These are phyloP conservation scores for Daedaleopsis sinensis DNA, from an alignment of 768 basidiomycete genomes.

Conservation along the genomic window DNA sequence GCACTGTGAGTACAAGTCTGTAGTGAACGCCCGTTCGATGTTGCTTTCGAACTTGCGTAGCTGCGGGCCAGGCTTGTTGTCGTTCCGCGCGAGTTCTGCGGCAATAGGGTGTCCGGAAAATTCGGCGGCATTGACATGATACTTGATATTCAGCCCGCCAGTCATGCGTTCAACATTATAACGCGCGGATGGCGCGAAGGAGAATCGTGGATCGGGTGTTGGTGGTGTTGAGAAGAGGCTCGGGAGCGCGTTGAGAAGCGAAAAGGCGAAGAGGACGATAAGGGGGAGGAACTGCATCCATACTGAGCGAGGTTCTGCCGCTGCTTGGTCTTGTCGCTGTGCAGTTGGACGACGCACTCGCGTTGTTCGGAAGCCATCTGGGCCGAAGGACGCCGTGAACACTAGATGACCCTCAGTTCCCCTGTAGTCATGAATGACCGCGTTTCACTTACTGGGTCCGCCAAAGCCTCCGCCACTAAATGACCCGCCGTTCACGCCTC, in stretches of 20 bases:
- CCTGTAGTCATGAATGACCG: too few species aligned
- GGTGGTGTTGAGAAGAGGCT: constrained; percentile 67
- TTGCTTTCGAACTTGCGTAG: constrained; percentile 71
- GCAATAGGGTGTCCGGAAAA: constrained; percentile 82
- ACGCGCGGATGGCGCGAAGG: constrained; percentile 62
- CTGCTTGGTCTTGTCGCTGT: constrained; percentile 33
- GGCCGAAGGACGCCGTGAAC: constrained; percentile 80
- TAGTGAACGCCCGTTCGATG: constrained; percentile 77
- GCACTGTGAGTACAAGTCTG: constrained; percentile 72
- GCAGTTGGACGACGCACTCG: constrained; percentile 52
- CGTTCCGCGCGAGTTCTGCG: constrained; percentile 58
- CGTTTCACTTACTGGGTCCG: constrained; percentile 19
- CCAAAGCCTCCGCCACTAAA: constrained; percentile 45
- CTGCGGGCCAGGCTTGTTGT: constrained; percentile 34
- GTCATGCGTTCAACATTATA: constrained; percentile 78
- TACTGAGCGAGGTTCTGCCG: constrained; percentile 59
- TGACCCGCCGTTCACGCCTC: constrained; percentile 51
- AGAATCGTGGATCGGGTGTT: constrained; percentile 79
- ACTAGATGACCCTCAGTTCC: constrained; percentile 40
- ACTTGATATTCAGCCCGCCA: constrained; percentile 66
- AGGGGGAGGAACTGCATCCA: constrained; percentile 84
- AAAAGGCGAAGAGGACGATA: constrained; percentile 81
- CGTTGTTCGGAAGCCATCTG: constrained; percentile 79
- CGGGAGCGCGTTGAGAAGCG: constrained; percentile 80
- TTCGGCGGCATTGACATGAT: constrained; percentile 82